These are phyloP conservation scores for Epithele typhae DNA, from an alignment of 768 basidiomycete genomes.

Conservation along the genomic window DNA sequence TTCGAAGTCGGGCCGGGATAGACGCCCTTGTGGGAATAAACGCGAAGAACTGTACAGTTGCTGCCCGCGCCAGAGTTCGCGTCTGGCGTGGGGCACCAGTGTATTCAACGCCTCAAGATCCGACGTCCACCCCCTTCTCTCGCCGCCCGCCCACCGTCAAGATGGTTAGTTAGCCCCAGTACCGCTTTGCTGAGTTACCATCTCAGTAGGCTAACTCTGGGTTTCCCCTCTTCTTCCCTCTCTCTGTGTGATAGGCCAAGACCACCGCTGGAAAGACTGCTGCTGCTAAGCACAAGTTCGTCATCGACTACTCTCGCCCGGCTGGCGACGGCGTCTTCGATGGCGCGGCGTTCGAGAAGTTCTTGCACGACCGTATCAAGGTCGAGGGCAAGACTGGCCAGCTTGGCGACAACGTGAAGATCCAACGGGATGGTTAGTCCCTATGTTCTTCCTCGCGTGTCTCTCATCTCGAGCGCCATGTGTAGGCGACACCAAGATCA, in stretches of 20 bases:
- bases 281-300: conserved; percentile 69
- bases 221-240: conserved; percentile 26
- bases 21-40: conserved; percentile 21
- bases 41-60: conserved; percentile 50
- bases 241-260: conserved; percentile 48
- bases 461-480: neutral
- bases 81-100: conserved; percentile 6
- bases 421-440: conserved; percentile 80
- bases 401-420: conserved; percentile 85
- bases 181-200: conserved; percentile 85
- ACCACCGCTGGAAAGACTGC: conserved; percentile 47
- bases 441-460: no score
- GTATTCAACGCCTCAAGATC: conserved; percentile 24
- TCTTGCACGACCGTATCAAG: conserved; percentile 91
- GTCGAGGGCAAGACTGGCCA: conserved; percentile 90
- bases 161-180: conserved; percentile 67
- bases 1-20: neutral
- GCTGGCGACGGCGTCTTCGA: conserved; percentile 62
- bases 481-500: conserved; percentile 75
- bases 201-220: conserved; percentile 86
- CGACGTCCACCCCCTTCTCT: conserved; percentile 6
- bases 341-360: conserved; percentile 74
- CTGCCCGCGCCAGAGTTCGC: conserved; percentile 8
- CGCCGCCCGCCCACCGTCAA: conserved; percentile 28
- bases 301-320: conserved; percentile 83